Evolutionary conservation across 1,284 basidiomycete species (phyloP), one percentile per base, ranked within the genome.

Genomic region (Boletus mariae): DNA sequence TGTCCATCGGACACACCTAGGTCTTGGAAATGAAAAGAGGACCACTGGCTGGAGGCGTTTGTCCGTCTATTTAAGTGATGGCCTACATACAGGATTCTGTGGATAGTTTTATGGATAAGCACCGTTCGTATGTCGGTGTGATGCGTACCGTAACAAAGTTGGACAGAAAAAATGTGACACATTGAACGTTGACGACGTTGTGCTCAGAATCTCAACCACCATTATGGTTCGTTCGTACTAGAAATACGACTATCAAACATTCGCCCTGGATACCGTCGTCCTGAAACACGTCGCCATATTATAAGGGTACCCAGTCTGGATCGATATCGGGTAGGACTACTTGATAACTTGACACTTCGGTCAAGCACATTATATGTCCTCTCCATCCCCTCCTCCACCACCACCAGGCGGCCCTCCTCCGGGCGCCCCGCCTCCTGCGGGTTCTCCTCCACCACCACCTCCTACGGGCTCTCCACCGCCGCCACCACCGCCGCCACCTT

Each of bases 1-100:
- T 51, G 11, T 64, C 64, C 0, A 52, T 59, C 15, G 63, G 62
- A 38, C 59, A 67, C 26, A 54, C 63, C 5, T 65, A 54, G 32
- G 5, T 13, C 6, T 6, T 40, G 44, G 50, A 47, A n/a, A n/a
- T 29, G 35, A 32, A n/a, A 38, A 6, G 13, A 13, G n/a, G 25
- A 49, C 13, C 20, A 31, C 15, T 13, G 29, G n/a, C 11, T 20
- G 40, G 47, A 31, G 17, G 38, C 26, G 41, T 28, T 43, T 43
- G 41, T 44, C 10, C 15, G 29, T 41, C 28, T 49, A 49, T 49
- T 49, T 49, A 49, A 35, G 48, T 5, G 28, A 17, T 20, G 20
- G 17, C 9, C 10, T 11, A 13, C 12, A 26, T 7, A 9, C 8
- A 20, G 40, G 38, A 31, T 31, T 12, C 31, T 12, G 11, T 32